Conservation (phyloP, 768 basidiomycete species). For the Psilocybe subaeruginosa region DNA sequence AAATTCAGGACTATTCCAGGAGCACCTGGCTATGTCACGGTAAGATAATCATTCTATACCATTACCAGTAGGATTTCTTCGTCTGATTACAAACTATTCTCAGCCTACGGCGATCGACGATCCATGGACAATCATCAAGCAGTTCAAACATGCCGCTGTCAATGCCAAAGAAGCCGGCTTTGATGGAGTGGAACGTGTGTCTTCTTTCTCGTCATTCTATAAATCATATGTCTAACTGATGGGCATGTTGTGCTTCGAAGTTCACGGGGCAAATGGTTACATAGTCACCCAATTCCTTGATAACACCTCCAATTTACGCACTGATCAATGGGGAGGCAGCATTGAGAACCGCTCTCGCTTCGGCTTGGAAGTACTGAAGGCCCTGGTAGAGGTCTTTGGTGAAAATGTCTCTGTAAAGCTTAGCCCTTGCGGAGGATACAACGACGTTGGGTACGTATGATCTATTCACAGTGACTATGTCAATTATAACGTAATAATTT, state of each 20-base stretch:
- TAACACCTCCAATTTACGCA: constrained; percentile 47
- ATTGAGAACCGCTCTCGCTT: constrained; percentile 60
- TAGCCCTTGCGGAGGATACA: constrained; percentile 45
- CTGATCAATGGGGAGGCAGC: constrained; percentile 64
- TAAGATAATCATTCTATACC: constrained; percentile 19
- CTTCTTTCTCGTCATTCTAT: no score
- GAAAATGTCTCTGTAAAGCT: constrained; percentile 47
- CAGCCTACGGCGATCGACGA: constrained; percentile 47
- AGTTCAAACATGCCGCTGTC: constrained; percentile 45
- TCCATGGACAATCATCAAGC: constrained; percentile 38
- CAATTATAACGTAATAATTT: constrained; percentile 38
- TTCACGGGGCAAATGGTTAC: constrained; percentile 49
- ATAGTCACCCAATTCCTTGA: constrained; percentile 55
- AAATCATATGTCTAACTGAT: no score
- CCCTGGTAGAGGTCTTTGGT: constrained; percentile 43
- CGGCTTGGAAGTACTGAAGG: constrained; percentile 54
- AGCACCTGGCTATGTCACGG: constrained; percentile 39
- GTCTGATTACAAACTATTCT: not conserved
- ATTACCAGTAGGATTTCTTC: not conserved
- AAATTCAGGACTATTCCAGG: constrained; percentile 43
- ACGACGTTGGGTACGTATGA: constrained; percentile 43
- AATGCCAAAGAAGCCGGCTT: constrained; percentile 57
- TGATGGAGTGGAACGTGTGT: constrained; percentile 55
- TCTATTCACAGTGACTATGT: constrained; percentile 37
- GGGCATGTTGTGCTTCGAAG: constrained; percentile 14